These are phyloP conservation scores for Lyophyllum shimeji DNA, from an alignment of 768 basidiomycete genomes.

Conservation along the genomic window DNA sequence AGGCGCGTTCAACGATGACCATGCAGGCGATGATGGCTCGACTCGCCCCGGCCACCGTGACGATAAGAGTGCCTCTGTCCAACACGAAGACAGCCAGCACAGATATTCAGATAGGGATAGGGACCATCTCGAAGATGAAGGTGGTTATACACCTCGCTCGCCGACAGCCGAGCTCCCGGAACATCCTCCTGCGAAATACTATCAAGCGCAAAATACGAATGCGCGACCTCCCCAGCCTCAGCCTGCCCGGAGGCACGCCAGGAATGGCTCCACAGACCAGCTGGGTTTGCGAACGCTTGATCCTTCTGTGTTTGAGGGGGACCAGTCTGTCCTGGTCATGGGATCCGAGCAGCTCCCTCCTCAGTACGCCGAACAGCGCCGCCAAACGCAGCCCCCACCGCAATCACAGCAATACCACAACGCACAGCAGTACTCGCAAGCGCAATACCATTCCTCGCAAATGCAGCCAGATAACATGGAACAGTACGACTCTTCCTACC, in stretches of 20 bases:
- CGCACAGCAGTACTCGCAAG: constrained; percentile 8
- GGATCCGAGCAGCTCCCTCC: constrained; percentile 28
- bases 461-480: constrained; percentile 57
- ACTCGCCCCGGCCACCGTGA: constrained; percentile 37
- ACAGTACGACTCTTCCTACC: constrained; percentile 60
- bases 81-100: constrained; percentile 34
- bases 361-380: constrained; percentile 28
- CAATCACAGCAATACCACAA: constrained; percentile 21
- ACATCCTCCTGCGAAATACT: constrained; percentile 28
- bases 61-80: constrained; percentile 48
- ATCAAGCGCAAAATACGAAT: constrained; percentile 26
- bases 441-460: constrained; percentile 38
- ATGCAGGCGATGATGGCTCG: constrained; percentile 35
- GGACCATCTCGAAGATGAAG: constrained; percentile 49
- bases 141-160: constrained; percentile 66
- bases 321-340: constrained; percentile 23
- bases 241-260: constrained; percentile 47
- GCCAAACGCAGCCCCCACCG: constrained; percentile 13
- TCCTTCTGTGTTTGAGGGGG: constrained; percentile 51
- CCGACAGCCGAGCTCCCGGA: constrained; percentile 63
- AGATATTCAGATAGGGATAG: constrained; percentile 29
- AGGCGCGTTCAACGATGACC: constrained; percentile 28
- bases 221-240: constrained; percentile 22
- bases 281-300: constrained; percentile 62
- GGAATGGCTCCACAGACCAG: constrained; percentile 62